Base-by-base conservation (phyloP, 176 grass and related monocot genomes). In the Melocanna baccifera region DNA sequence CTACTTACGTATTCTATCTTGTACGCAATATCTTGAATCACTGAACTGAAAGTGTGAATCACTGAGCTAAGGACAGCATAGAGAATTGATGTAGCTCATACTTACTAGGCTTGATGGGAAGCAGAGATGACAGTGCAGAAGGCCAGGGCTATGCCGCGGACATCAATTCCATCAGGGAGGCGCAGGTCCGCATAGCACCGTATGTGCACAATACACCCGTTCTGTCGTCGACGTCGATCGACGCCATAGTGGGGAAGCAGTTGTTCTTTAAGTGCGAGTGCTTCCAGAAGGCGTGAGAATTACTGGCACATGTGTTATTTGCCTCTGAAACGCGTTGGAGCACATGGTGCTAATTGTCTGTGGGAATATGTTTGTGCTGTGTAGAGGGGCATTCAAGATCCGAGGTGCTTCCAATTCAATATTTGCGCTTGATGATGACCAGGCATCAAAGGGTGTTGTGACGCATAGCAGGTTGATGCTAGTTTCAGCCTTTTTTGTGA, bases 211-310 rank as follows among this genome's bases (percentile, higher is more conserved):
- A 47, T 84, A 97, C 95, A 20, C 90, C 92, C 4, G 81, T 97
- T 9, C 74, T 94, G 37, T 86, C 90, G 4, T 92, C 92, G 41
- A 50, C 78, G 9, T 91, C 95, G 9, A 90, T 97, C 66, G 78
- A 97, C 64, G 86, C 78, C 83, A 23, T 94, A 66, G 83, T 66
- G 19, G 87, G 84, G 48, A 92, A 89, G 77, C 86, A 91, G 62
- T 74, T 97, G 74, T 94, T 92, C 83, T 97, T 97, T 9, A 97
- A 97, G 90, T 94, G 95, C 70, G 95, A 97, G 75, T 97, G 95
- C 88, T 94, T 97, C 91, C 95, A 94, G 88, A 94, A 94, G 82
- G 95, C 88, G 90, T 94, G 89, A 94, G 83, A 75, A 20, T n/a
- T 63, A 58, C 72, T 86, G 36, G 0, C 73, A 15, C 6, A 55